phyloP scores from a whole-genome alignment of 164 flowering plant species.

The Euptelea pleiosperma region DNA sequence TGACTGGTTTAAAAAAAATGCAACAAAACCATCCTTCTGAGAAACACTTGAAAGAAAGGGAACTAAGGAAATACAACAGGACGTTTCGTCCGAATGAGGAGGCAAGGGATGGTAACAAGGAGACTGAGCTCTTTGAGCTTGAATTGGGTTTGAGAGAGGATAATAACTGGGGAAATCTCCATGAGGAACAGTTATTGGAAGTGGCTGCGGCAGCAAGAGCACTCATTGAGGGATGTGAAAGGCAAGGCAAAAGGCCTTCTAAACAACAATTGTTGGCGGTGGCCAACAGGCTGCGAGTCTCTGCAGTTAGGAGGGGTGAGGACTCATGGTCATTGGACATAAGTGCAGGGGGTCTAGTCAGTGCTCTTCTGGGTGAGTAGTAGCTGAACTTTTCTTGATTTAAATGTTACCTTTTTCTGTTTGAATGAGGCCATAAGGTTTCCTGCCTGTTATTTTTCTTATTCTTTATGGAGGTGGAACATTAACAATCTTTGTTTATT shows the following conservation, averaged over 20 bases:
- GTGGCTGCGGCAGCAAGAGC: constrained; percentile 27
- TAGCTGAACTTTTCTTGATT: constrained; percentile 35
- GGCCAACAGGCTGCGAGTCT: constrained; percentile 80
- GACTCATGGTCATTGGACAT: constrained; percentile 71
- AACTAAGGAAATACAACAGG: constrained; percentile 14
- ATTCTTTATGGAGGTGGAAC: no score
- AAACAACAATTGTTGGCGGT: no score
- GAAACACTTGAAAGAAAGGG: constrained; percentile 14
- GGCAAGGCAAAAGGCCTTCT: constrained; percentile 37
- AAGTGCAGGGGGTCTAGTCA: constrained; percentile 87
- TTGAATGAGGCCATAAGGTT: no score
- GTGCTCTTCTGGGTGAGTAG: constrained; percentile 72
- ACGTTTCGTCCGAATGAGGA: constrained; percentile 12
- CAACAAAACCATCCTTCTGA: neutral
- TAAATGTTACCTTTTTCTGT: no score
- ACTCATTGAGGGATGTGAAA: constrained; percentile 28
- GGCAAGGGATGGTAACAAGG: constrained; percentile 14
- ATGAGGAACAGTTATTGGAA: constrained; percentile 38
- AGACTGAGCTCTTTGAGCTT: constrained; percentile 21
- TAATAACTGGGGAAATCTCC: constrained; percentile 21
- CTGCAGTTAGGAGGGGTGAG: constrained; percentile 71
- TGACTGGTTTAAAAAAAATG: no score
- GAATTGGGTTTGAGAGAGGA: constrained; percentile 28
- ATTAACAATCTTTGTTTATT: no score
- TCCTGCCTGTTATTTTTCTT: no score